Percentiles rank a stretch among this genome's conserved stretches.
Conservation (phyloP, 2,329 filamentous ascomycete species). For the Calcarisporium arbuscula region DNA sequence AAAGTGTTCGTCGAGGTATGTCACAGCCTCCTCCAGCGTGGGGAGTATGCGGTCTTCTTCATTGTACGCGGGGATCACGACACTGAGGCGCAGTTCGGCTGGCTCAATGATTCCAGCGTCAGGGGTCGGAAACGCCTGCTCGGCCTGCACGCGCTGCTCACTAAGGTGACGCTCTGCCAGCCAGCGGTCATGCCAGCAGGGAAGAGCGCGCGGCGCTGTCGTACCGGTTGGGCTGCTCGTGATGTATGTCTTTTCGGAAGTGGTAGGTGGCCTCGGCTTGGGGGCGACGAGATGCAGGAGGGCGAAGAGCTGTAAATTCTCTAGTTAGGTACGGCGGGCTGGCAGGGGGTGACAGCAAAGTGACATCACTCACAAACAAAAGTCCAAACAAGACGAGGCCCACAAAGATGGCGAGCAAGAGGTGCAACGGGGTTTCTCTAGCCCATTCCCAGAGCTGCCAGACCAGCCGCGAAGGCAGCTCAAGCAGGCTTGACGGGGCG, state of each 20-base stretch:
- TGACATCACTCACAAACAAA: conserved; percentile 27
- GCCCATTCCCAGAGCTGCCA: conserved; percentile 28
- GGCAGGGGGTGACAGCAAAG: background rate
- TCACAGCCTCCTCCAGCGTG: conserved; percentile 86
- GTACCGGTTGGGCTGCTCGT: conserved; percentile 59
- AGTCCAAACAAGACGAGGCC: conserved; percentile 27
- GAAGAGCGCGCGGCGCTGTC: conserved; percentile 45
- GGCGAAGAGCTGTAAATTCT: conserved; percentile 44
- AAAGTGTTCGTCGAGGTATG: conserved; percentile 74
- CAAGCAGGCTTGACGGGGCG: conserved; percentile 15
- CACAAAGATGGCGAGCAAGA: conserved; percentile 29
- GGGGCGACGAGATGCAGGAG: conserved; percentile 72
- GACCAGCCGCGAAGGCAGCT: conserved; percentile 27
- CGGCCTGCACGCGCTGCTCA: conserved; percentile 29
- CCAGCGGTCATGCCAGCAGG: conserved; percentile 84
- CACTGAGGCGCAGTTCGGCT: conserved; percentile 77
- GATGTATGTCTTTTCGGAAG: conserved; percentile 79
- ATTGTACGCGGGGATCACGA: conserved; percentile 94
- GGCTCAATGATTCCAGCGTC: conserved; percentile 60
- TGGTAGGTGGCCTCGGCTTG: conserved; percentile 64
- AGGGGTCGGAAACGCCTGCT: conserved; percentile 31
- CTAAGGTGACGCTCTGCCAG: conserved; percentile 52
- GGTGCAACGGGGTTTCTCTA: conserved; percentile 30
- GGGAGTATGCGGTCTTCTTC: conserved; percentile 76
- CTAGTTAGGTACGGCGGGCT: conserved; percentile 6